Base-by-base conservation (phyloP, 2,329 filamentous ascomycete species). In the Mariannaea sp. region DNA sequence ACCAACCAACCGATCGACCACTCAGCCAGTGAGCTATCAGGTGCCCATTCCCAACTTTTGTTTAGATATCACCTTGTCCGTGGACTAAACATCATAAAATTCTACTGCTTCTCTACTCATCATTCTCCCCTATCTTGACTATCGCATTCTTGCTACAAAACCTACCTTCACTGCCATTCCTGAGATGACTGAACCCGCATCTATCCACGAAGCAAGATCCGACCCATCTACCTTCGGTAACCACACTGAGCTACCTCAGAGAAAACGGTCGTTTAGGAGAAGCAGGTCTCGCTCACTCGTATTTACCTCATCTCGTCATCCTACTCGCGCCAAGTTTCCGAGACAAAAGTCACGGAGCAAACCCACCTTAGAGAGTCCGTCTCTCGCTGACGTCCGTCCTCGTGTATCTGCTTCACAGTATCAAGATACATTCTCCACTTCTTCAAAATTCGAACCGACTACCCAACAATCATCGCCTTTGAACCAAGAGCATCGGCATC, bases 161-260 rank as follows among this genome's bases (percentile, higher is more conserved):
- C 16, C 49, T 46, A 49, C 20, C 41, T n/a, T 47, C 49, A 35
- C 43, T 48, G 7, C 19, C 48, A 41, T 5, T 36, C 32, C 26
- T 52, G 64, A 30, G 39, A 73, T 74, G 70, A 59, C 58, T 58
- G 49, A 58, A 24, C 45, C 64, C 59, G 59, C 66, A 63, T 66
- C 68, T 57, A 68, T 68, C 36, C 53, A 61, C 17, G 61, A 66
- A 48, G 56, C 58, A 51, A 53, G 56, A 51, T 38, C 60, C 51
- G 52, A 52, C 27, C 49, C 61, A 49, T 50, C 56, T n/a, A 53
- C 58, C 35, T 55, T 55, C 13, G 57, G 38, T 35, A 59, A 42
- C 44, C 48, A 48, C 20, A 51, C 51, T 30, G 20, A 51, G 32
- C 42, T 41, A 40, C 39, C 55, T 16, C 44, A 38, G 27, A 56